Evolutionary conservation across 495 filamentous ascomycete species (phyloP).

Genomic region (Podospora pseudocomata): DNA sequence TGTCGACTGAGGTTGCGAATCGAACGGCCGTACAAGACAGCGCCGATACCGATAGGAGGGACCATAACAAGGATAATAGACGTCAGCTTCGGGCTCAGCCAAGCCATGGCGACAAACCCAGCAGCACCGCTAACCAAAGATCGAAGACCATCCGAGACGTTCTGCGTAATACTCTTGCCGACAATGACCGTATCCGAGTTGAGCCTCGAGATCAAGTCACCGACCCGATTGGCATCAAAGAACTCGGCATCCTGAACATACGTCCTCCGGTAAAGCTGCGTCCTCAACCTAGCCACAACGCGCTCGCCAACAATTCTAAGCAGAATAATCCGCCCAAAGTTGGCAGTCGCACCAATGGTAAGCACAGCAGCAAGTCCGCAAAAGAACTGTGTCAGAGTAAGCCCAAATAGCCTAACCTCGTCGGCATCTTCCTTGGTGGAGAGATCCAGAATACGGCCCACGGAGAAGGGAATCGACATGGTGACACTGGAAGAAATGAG

Average conservation of each 20-base stretch:
- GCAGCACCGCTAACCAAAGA: slow-evolving; percentile 83
- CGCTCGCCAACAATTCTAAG: slow-evolving; percentile 94
- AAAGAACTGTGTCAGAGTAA: slow-evolving; percentile 40
- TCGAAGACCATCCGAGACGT: slow-evolving; percentile 88
- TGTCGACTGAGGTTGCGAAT: slow-evolving; percentile 83
- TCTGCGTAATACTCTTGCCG: slow-evolving; percentile 97
- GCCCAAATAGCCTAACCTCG: slow-evolving; percentile 30
- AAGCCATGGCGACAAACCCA: slow-evolving; percentile 86
- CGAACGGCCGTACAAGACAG: slow-evolving; percentile 83
- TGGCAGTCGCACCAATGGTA: slow-evolving; percentile 55
- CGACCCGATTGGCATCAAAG: slow-evolving; percentile 95
- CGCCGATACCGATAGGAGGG: slow-evolving; percentile 85
- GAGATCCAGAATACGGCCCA: slow-evolving; percentile 89
- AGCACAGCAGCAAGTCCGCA: slow-evolving; percentile 37
- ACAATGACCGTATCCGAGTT: slow-evolving; percentile 96
- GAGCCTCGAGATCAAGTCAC: slow-evolving; percentile 90
- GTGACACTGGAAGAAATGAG: slow-evolving; percentile 84
- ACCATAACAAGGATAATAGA: slow-evolving; percentile 81
- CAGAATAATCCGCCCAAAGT: slow-evolving; percentile 90
- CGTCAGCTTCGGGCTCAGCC: slow-evolving; percentile 87
- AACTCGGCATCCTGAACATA: slow-evolving; percentile 96
- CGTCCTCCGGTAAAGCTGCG: slow-evolving; percentile 83
- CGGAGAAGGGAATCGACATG: slow-evolving; percentile 93
- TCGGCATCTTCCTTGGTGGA: slow-evolving; percentile 39
- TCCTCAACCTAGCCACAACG: slow-evolving; percentile 83